Evolutionary conservation across 2,329 filamentous ascomycete genomes (phyloP), one percentile per base, ranked within the genome.

Genomic region (Ceratocystis ficicola): DNA sequence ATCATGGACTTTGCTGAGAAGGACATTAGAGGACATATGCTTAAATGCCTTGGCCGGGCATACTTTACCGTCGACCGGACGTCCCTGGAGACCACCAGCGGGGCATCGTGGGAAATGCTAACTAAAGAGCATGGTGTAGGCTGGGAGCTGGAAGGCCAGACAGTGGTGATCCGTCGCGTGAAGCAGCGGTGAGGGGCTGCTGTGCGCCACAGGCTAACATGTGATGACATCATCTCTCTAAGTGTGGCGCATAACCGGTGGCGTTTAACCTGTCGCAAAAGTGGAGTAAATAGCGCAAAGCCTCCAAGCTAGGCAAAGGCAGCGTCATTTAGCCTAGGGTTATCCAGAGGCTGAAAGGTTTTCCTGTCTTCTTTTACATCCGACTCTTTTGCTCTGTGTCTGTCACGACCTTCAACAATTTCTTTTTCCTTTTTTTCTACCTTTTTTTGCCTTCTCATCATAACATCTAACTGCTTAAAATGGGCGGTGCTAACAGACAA

Each of bases 11-110:
- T 86, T 78, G 88, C 89, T 7, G 88, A 90, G 70, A 82, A 85
- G 28, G 80, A 82, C n/a, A 80, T 96, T 72, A 80, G 88, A 70
- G 78, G 84, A 70, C 87, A 92, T 75, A 85, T 89, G 44, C 78
- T 97, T 70, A 95, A 96, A 77, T 94, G 91, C 73, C 83, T 97
- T 65, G 91, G 90, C 0, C 83, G 86, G 72, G 83, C 87, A 3
- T 99, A 99, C 74, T 76, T 96, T 69, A 83, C 77, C 22, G 86
- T 90, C 7, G 88, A 90, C 64, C 75, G 82, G 67, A 73, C 73
- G 2, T 90, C 86, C 74, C 76, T 96, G 63, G 89, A 94, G 75
- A 81, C 72, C 81, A 83, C 66, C 81, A 88, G 3, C 85, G 84
- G 61, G 79, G 82, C 70, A 78, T n/a, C 76, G n/a, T 99, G 93